phyloP scores from a whole-genome alignment of 306 rosid genomes.

The Arachis hypogaea region DNA sequence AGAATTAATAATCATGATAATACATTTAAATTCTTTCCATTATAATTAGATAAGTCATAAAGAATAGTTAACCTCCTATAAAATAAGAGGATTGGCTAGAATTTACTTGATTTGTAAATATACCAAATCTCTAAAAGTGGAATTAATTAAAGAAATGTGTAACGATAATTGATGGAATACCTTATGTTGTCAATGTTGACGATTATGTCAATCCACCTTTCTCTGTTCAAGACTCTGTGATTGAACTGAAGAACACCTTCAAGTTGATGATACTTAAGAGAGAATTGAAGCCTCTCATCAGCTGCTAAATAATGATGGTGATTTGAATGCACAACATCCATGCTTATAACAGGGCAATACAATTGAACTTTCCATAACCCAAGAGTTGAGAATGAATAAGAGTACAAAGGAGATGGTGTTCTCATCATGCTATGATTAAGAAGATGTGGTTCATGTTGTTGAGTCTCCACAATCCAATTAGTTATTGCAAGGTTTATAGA shows the following conservation, averaged over 20 bases:
- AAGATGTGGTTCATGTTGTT: conserved; percentile 44
- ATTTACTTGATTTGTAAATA: too few species aligned
- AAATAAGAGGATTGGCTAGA: too few species aligned
- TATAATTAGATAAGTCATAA: too few species aligned
- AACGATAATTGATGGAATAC: conserved; percentile 38
- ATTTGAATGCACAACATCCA: conserved; percentile 56
- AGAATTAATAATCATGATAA: too few species aligned
- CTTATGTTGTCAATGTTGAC: conserved; percentile 85
- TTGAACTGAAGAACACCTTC: conserved; percentile 94
- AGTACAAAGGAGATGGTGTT: conserved; percentile 77
- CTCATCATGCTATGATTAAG: conserved; percentile 23
- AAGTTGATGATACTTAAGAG: conserved; percentile 79
- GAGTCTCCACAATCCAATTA: conserved; percentile 66
- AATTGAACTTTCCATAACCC: conserved; percentile 90
- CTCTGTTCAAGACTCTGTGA: conserved; percentile 53
- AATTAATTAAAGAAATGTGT: too few species aligned
- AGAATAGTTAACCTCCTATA: too few species aligned
- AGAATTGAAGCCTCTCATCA: conserved; percentile 81
- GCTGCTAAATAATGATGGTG: conserved; percentile 31
- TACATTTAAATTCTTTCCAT: too few species aligned
- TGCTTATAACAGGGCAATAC: conserved; percentile 82
- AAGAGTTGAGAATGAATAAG: conserved; percentile 62
- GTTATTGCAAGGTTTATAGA: conserved; percentile 84
- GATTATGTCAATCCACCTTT: conserved; percentile 72
- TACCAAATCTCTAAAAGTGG: too few species aligned